These are phyloP conservation scores for Capronia epimyces DNA, from an alignment of 2,329 filamentous ascomycete genomes.

Conservation along the genomic window DNA sequence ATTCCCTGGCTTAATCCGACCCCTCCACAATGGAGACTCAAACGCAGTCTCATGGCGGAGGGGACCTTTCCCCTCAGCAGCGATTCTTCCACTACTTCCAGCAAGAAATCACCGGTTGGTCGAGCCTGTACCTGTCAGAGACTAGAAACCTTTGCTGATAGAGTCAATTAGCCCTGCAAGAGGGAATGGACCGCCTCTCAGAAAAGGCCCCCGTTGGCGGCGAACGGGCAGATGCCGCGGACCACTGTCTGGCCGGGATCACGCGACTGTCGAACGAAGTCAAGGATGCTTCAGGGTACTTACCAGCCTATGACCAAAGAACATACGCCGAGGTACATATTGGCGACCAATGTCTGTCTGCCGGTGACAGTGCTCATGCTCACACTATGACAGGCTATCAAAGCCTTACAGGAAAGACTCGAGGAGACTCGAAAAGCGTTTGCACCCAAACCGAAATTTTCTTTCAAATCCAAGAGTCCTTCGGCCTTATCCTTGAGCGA, in stretches of 20 bases:
- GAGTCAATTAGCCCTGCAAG: slow-evolving; percentile 60
- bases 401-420: slow-evolving; percentile 71
- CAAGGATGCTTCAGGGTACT: slow-evolving; percentile 71
- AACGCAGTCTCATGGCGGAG: slow-evolving; percentile 5
- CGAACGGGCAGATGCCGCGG: slow-evolving; percentile 73
- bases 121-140: slow-evolving; percentile 4
- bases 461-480: slow-evolving; percentile 64
- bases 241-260: slow-evolving; percentile 73
- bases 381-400: slow-evolving; percentile 57
- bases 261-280: slow-evolving; percentile 76
- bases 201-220: slow-evolving; percentile 59
- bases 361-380: slow-evolving; percentile 3
- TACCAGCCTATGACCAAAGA: slow-evolving; percentile 84
- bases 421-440: slow-evolving; percentile 63
- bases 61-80: slow-evolving; percentile 54
- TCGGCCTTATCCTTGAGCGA: slow-evolving; percentile 53
- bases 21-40: not conserved
- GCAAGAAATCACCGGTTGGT: slow-evolving; percentile 63
- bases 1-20: not conserved
- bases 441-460: slow-evolving; percentile 72
- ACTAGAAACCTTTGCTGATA: slow-evolving; percentile 1
- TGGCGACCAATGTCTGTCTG: no score
- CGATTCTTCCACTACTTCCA: slow-evolving; percentile 82
- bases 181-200: slow-evolving; percentile 65
- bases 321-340: slow-evolving; percentile 68